Base-by-base conservation (phyloP, 768 basidiomycete genomes). In the Macrolepiota dolichaula region DNA sequence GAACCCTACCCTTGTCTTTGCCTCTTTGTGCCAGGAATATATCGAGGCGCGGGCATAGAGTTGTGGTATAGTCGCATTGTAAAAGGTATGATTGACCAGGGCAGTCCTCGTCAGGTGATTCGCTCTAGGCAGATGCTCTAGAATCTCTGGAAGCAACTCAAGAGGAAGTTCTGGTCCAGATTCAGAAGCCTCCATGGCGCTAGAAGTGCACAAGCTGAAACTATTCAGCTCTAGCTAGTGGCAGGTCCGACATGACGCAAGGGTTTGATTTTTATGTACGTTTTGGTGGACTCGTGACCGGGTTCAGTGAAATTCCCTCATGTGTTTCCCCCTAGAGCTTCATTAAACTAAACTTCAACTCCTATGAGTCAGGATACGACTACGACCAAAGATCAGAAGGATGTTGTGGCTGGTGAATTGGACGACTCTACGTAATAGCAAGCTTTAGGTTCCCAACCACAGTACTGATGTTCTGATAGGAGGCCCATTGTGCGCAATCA, bases 11-110 rank as follows among this genome's bases (percentile, higher is more conserved):
- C 81, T 88, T 9, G 66, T 68, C 68, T 89, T 92, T 13, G 79
- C 80, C 35, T 85, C 80, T 64, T 76, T 86, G 59, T 91, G 83
- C 91, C 89, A 91, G 15, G 89, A 79, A 71, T 85, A 87, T 49
- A 92, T 84, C 47, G 75, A 79, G 17, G 86, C 77, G 12, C 78
- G 75, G 25, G 79, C 74, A 65, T 93, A 94, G 24, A 93, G 75
- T 29, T 71, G 63, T 10, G 79, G 75, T 2, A 74, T 70, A 0
- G 85, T 79, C 63, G 85, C 85, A 1, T 62, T 47, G 62, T 83
- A 72, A 66, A 92, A 90, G 0, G 72, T 58, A 51, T 76, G 80
- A 70, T 80, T 85, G 22, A 92, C 87, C 4, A 85, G 79, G 67
- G 85, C 88, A 5, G 79, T 66, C 0, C 67, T 59, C 5, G 78